phyloP scores from a whole-genome alignment of 1,139 yeast genomes.

The Geotrichum siamense region DNA sequence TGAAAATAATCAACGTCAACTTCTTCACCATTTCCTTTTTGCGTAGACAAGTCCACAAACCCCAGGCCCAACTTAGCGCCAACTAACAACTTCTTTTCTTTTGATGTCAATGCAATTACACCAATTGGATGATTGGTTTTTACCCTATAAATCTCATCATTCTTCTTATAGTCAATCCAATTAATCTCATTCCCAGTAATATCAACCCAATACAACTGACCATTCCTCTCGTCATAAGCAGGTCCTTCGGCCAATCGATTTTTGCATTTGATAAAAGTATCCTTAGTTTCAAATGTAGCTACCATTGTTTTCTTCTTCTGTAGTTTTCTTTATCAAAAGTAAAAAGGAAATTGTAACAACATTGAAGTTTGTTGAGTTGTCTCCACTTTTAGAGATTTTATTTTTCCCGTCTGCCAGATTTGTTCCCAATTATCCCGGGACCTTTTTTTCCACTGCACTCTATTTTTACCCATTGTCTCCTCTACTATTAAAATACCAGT shows the following conservation, averaged over 20 bases:
- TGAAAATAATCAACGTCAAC: constrained; percentile 20
- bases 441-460: too few species aligned
- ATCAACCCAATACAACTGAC: constrained; percentile 32
- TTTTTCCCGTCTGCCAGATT: too few species aligned
- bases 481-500: too few species aligned
- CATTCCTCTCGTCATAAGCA: constrained; percentile 28
- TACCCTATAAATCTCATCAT: constrained; percentile 15
- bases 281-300: not conserved
- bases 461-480: too few species aligned
- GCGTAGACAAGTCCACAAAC: constrained; percentile 24
- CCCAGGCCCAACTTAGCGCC: constrained; percentile 32
- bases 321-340: too few species aligned
- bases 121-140: constrained; percentile 26
- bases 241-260: constrained; percentile 33
- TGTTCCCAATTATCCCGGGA: too few species aligned
- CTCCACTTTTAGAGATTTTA: too few species aligned
- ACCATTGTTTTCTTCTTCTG: not conserved
- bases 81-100: constrained; percentile 28
- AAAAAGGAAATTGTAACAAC: too few species aligned
- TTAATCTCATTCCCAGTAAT: constrained; percentile 28
- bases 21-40: constrained; percentile 20
- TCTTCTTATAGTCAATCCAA: constrained; percentile 24
- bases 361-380: too few species aligned
- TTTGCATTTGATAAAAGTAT: constrained; percentile 4
- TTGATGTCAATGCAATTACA: constrained; percentile 30